Base-by-base conservation (phyloP, 306 rosid species). In the Gillenia trifoliata region DNA sequence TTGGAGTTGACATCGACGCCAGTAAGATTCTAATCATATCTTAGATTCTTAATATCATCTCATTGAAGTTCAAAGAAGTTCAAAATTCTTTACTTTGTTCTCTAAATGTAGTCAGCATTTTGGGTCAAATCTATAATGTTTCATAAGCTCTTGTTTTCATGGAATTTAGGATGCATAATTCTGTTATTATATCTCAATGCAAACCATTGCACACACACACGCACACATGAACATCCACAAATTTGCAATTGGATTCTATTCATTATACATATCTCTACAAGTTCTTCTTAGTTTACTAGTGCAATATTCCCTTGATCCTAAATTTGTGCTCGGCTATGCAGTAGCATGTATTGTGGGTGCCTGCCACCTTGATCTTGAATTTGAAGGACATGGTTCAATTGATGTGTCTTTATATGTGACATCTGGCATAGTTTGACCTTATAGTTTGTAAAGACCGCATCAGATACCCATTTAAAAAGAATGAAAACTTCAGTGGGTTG, bases 1-100 rank as follows among this genome's bases (percentile, higher is more conserved):
- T 87, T 77, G 99, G 97, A 45, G 41, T 94, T 77, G 99, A 94
- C 83, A 94, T 94, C 77, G 99, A 94, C 68, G 80, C 87, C 40
- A 78, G 98, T 94, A 85, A 86, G 93, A 79, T 66, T 84, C 81
- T 70, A 57, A 57, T 72, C 38, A n/a, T 15, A n/a, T 3, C 49
- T 43, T 3, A 13, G 49, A 45, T 3, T 70, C 60, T 54, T 30
- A 6, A 34, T 75, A 47, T 78, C 25, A 1, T 68, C 33, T 72
- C 57, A 13, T 23, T 67, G 73, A 66, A 19, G 16, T 63, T 25
- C 43, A 19, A 61, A 66, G 20, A 41, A 50, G 64, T 79, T 74
- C 25, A 20, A 50, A 36, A 3, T 31, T 69, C n/a, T 72, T 57
- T 70, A 28, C 43, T 66, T 49, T 19, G 4, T 60, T 57, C 33